Evolutionary conservation across 164 flowering plant species (phyloP), one percentile per base, ranked within the genome.

Genomic region (Magnolia sinica): DNA sequence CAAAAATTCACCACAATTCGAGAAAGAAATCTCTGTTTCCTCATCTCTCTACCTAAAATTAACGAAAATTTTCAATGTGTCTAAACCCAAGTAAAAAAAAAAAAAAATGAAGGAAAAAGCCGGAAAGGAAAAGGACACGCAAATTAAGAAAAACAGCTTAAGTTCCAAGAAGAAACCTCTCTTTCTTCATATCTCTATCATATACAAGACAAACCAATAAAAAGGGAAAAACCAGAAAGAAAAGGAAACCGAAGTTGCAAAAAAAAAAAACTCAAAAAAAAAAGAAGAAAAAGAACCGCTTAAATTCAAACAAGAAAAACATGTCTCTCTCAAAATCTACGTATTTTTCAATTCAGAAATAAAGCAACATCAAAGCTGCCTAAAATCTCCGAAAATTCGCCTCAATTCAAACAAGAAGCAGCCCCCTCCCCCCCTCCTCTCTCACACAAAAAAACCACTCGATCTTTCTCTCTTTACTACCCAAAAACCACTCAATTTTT

Each of bases 151-250:
- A 68, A 70, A 66, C 31, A 23, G 23, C 31, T 14, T 68, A 11
- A 70, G 37, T 70, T 70, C 68, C 9, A 64, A 5, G 4, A 64
- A 18, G 27, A 64, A n/a, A 64, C 23, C 23, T n/a, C 27, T 22
- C 24, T 22, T 22, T 22, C 68, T 22, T 22, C 19, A 6, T n/a
- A 13, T 64, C 68, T 64, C 68, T n/a, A 11, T n/a, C 29, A 70
- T 13, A 4, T 22, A 45, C 4, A 23, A 68, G 24, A 68, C 70
- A 24, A 11, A 11, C 27, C 68, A n/a, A 64, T 64, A n/a, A 64
- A 64, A 52, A n/a, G 69, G 24, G 16, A 27, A 27, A 24, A 71
- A 50, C 64, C 69, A 71, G 37, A 45, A 51, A 77, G 22, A 69
- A 22, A 10, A 64, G 31, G 19, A 5, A 51, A 22, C 20, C 70